These are phyloP conservation scores for Neonectria hederae DNA, from an alignment of 2,329 filamentous ascomycete species.

Conservation along the genomic window DNA sequence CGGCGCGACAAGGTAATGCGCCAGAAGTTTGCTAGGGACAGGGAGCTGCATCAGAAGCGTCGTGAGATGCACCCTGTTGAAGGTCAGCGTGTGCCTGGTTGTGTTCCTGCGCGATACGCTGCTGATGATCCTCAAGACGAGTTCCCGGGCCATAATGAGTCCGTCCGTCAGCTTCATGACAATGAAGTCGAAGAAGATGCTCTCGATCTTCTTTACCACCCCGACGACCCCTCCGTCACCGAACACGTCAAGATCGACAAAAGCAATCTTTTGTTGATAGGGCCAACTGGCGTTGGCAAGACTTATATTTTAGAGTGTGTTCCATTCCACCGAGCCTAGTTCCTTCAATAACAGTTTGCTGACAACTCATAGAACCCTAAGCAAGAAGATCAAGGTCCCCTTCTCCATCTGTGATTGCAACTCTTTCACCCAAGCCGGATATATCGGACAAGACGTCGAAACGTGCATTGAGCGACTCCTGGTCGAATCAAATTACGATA, in stretches of 20 bases:
- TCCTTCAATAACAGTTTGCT: constrained; percentile 20
- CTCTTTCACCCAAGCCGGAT: constrained; percentile 94
- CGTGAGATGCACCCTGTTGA: constrained; percentile 78
- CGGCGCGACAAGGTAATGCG: constrained; percentile 72
- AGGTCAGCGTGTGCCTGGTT: constrained; percentile 63
- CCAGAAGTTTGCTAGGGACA: constrained; percentile 76
- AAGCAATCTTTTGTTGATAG: constrained; percentile 90
- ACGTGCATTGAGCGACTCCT: constrained; percentile 90
- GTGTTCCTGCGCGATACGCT: constrained; percentile 44
- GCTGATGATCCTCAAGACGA: constrained; percentile 60
- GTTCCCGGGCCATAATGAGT: constrained; percentile 62
- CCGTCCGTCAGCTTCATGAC: constrained; percentile 54
- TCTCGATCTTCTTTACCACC: constrained; percentile 57
- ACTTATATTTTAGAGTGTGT: constrained; percentile 84
- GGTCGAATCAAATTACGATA: constrained; percentile 89
- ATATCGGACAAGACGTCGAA: constrained; percentile 98
- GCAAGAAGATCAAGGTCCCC: constrained; percentile 91
- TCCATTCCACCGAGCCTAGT: background rate
- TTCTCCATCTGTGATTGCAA: constrained; percentile 97
- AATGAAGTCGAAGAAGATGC: constrained; percentile 44
- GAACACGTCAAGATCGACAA: constrained; percentile 84
- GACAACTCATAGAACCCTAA: constrained; percentile 75
- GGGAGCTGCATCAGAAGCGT: constrained; percentile 62
- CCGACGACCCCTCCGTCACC: constrained; percentile 56
- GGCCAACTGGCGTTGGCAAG: constrained; percentile 94